Conservation (phyloP, 208 protist species). For the Chromosphaera perkinsii region DNA sequence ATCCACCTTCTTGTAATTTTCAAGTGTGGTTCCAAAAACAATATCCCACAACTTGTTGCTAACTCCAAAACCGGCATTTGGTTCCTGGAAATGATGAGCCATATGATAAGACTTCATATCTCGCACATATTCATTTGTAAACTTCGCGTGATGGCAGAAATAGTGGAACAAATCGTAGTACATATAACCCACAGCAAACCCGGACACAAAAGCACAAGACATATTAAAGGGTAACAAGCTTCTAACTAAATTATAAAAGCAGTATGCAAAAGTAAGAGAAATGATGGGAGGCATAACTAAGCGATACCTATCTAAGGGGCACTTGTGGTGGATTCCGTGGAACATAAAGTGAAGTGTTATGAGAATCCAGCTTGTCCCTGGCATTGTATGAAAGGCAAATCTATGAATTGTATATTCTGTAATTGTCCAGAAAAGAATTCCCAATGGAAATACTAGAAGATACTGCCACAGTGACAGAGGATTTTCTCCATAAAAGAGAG, state of each 20-base stretch:
- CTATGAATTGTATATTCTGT: slow-evolving; percentile 32
- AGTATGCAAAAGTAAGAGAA: slow-evolving; percentile 10
- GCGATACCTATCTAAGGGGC: slow-evolving; percentile 23
- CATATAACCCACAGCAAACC: slow-evolving; percentile 26
- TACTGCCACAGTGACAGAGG: too few species aligned
- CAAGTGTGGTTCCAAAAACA: slow-evolving; percentile 20
- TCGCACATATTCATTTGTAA: slow-evolving; percentile 4
- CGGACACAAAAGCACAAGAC: slow-evolving; percentile 1
- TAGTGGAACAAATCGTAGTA: slow-evolving; percentile 32
- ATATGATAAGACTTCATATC: slow-evolving; percentile 36
- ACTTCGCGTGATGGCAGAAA: slow-evolving; percentile 24
- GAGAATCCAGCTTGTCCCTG: background rate
- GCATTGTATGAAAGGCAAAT: slow-evolving; percentile 22
- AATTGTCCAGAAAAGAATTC: slow-evolving; percentile 25
- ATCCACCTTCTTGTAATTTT: background rate
- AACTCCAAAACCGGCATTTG: slow-evolving; percentile 26
- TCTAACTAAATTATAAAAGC: slow-evolving; percentile 13
- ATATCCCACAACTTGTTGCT: slow-evolving; percentile 30
- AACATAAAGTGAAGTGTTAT: slow-evolving; percentile 28
- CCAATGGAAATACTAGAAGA: slow-evolving; percentile 17
- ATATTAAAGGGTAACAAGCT: background rate
- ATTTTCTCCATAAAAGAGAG: background rate
- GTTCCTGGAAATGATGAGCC: slow-evolving; percentile 31
- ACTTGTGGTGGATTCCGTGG: slow-evolving; percentile 35
- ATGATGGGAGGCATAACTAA: slow-evolving; percentile 31